Percentiles rank a stretch among this genome's conserved stretches.
Conservation (phyloP, 176 grass and related monocot species). For the Ampelocalamus luodianensis region DNA sequence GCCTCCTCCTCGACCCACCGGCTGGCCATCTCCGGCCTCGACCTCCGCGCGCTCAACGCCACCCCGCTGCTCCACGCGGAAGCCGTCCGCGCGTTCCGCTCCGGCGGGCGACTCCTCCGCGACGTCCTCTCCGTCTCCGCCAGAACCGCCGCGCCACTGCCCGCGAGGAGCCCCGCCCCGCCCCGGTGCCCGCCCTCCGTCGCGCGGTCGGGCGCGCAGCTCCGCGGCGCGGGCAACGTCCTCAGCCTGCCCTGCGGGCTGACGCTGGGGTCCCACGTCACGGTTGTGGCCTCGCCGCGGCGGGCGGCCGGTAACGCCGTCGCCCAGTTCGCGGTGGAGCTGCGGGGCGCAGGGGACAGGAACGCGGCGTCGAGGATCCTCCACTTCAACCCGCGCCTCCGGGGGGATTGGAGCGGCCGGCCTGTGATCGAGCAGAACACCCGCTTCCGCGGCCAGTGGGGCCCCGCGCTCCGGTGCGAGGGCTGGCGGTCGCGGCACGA, state of each 20-base stretch:
- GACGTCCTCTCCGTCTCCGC: slow-evolving; percentile 5
- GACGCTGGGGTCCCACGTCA: slow-evolving; percentile 76
- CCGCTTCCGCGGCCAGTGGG: slow-evolving; percentile 88
- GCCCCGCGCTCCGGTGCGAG: slow-evolving; percentile 75
- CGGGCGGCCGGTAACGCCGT: slow-evolving; percentile 31
- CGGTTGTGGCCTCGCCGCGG: slow-evolving; percentile 71
- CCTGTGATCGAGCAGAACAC: slow-evolving; percentile 91
- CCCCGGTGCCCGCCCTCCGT: slow-evolving; percentile 61
- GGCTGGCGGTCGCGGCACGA: slow-evolving; percentile 52
- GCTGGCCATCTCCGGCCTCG: slow-evolving; percentile 1
- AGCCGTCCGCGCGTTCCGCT: slow-evolving; percentile 33
- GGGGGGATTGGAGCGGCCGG: slow-evolving; percentile 76
- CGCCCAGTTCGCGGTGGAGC: slow-evolving; percentile 77
- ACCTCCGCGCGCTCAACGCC: slow-evolving; percentile 34
- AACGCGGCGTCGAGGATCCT: slow-evolving; percentile 70
- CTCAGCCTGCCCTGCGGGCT: slow-evolving; percentile 76
- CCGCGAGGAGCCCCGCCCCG: not conserved
- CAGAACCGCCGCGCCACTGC: not conserved
- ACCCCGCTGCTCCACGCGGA: slow-evolving; percentile 29
- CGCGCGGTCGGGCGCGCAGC: not conserved
- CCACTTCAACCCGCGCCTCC: slow-evolving; percentile 83
- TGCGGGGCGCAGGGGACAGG: slow-evolving; percentile 62
- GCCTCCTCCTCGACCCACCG: not conserved
- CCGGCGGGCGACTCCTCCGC: slow-evolving; percentile 45
- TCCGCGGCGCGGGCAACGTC: slow-evolving; percentile 3